These are phyloP conservation scores for Aphanomyces stellatus DNA, from an alignment of 352 stramenopile species.

Conservation along the genomic window DNA sequence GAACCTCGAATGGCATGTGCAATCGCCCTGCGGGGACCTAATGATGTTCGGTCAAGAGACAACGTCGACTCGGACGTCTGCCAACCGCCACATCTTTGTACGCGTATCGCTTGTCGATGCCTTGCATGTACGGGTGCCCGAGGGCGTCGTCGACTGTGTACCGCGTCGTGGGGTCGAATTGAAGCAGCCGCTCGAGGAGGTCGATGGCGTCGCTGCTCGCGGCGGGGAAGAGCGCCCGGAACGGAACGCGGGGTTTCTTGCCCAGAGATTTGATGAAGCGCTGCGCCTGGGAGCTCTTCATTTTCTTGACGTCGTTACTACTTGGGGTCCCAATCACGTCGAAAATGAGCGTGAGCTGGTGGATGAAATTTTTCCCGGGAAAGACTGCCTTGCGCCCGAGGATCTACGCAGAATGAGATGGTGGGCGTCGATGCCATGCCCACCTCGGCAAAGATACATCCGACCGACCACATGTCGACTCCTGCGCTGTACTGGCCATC, in stretches of 20 bases:
- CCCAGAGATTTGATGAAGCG: conserved; percentile 56
- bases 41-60: neutral
- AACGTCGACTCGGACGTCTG: conserved; percentile 27
- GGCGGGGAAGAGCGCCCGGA: conserved; percentile 40
- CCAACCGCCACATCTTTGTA: conserved; percentile 22
- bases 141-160: conserved; percentile 54
- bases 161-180: conserved; percentile 52
- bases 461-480: conserved; percentile 89
- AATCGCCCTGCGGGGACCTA: neutral
- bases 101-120: conserved; percentile 60
- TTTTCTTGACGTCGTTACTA: conserved; percentile 32
- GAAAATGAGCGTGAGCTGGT: conserved; percentile 72
- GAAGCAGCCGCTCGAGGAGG: conserved; percentile 48
- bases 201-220: conserved; percentile 49
- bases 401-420: conserved; percentile 24
- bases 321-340: conserved; percentile 58
- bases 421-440: neutral
- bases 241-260: conserved; percentile 45
- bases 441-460: conserved; percentile 68
- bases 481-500: conserved; percentile 80
- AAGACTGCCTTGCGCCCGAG: conserved; percentile 65
- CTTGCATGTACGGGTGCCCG: conserved; percentile 55
- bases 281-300: conserved; percentile 68
- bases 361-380: conserved; percentile 70
- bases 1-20: conserved; percentile 51